Evolutionary conservation across 805 yeast species (phyloP).

Genomic region (Martiniozyma abietophila): DNA sequence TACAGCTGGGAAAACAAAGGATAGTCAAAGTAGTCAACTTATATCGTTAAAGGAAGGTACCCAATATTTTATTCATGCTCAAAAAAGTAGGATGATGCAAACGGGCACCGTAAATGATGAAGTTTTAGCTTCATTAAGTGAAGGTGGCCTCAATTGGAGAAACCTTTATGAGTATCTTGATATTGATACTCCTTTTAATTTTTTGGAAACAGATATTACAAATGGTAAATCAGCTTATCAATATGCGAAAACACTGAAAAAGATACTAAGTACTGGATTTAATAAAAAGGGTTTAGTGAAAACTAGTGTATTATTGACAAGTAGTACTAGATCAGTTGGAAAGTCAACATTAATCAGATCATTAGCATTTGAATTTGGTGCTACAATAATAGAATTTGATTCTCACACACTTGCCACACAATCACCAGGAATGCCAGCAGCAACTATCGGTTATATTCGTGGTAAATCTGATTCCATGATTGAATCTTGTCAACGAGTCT

Average conservation of each 20-base stretch:
- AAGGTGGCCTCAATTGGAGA: slow-evolving; percentile 3
- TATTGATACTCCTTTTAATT: not conserved
- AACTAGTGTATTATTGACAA: slow-evolving; percentile 58
- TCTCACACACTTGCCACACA: slow-evolving; percentile 56
- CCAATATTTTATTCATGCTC: slow-evolving; percentile 57
- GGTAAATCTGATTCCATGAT: slow-evolving; percentile 67
- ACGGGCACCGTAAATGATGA: slow-evolving; percentile 43
- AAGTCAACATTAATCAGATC: slow-evolving; percentile 56
- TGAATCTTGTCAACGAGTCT: slow-evolving; percentile 34
- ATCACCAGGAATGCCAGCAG: slow-evolving; percentile 51
- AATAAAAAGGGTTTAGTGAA: slow-evolving; percentile 31
- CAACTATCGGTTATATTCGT: slow-evolving; percentile 65
- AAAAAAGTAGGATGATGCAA: slow-evolving; percentile 59
- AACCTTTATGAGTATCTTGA: not conserved
- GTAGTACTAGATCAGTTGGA: slow-evolving; percentile 71
- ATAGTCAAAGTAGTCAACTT: slow-evolving; percentile 13
- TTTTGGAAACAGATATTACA: not conserved
- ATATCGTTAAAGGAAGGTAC: slow-evolving; percentile 14
- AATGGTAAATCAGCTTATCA: slow-evolving; percentile 27
- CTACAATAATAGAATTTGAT: slow-evolving; percentile 60
- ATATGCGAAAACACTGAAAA: slow-evolving; percentile 42
- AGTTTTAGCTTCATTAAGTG: slow-evolving; percentile 20
- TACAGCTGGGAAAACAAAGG: slow-evolving; percentile 36
- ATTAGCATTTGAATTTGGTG: slow-evolving; percentile 49
- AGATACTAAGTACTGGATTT: slow-evolving; percentile 46